Conservation (phyloP, 2,329 filamentous ascomycete genomes). For the Drechmeria coniospora region DNA sequence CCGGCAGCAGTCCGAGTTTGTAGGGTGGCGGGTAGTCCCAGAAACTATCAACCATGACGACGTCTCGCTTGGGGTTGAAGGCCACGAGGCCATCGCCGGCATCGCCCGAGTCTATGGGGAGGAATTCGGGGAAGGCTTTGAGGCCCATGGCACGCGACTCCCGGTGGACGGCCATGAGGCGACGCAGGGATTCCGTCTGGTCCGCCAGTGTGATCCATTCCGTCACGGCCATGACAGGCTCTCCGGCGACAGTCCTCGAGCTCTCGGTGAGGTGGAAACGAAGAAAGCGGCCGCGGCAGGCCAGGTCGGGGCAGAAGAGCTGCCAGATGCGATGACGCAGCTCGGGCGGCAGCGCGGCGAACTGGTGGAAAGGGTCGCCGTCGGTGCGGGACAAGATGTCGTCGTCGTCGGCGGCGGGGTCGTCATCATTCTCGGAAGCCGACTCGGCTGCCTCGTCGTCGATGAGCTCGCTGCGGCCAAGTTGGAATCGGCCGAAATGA, state of each 20-base stretch:
- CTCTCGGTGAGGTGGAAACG: too few species aligned
- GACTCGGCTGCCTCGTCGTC: not conserved
- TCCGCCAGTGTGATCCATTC: slow-evolving; percentile 11
- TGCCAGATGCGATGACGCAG: slow-evolving; percentile 19
- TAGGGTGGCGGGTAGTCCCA: too few species aligned
- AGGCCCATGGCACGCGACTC: slow-evolving; percentile 20
- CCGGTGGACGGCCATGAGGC: slow-evolving; percentile 17
- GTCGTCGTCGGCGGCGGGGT: not conserved
- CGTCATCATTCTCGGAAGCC: not conserved
- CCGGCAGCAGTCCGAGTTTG: slow-evolving; percentile 6
- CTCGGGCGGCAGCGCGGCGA: slow-evolving; percentile 15
- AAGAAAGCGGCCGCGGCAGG: slow-evolving; percentile 8
- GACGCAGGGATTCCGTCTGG: slow-evolving; percentile 14
- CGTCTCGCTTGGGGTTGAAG: slow-evolving; percentile 16
- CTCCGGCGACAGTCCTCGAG: too few species aligned
- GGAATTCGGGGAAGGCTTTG: slow-evolving; percentile 15
- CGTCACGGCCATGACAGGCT: slow-evolving; percentile 5
- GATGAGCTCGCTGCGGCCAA: too few species aligned
- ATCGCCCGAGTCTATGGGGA: slow-evolving; percentile 11
- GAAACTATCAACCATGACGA: slow-evolving; percentile 12
- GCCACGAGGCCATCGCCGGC: slow-evolving; percentile 11
- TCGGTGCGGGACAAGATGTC: slow-evolving; percentile 7
- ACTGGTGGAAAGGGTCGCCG: too few species aligned
- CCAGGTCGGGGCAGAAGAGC: slow-evolving; percentile 15
- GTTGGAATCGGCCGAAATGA: too few species aligned